Percentiles rank a stretch among this genome's conserved stretches.
These are phyloP conservation scores for Xylaria nigripes DNA, from an alignment of 495 filamentous ascomycete genomes.

Conservation along the genomic window DNA sequence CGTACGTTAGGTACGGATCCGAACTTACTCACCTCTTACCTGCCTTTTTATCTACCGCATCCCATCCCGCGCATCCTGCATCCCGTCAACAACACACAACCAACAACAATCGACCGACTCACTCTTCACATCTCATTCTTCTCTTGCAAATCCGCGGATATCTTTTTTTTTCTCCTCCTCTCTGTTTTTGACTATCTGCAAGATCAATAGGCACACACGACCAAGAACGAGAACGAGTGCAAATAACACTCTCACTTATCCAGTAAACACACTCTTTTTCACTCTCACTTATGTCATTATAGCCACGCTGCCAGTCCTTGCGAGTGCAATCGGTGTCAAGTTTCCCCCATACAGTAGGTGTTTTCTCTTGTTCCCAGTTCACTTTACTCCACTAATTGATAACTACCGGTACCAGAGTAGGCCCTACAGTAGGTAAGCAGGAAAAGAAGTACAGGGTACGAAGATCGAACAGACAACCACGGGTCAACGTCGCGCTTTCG, in stretches of 20 bases:
- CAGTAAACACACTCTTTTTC: background rate
- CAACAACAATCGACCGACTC: background rate
- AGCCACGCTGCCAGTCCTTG: background rate
- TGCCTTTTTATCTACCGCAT: no score
- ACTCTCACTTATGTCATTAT: conserved; percentile 2
- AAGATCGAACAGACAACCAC: background rate
- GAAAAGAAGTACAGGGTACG: conserved; percentile 8
- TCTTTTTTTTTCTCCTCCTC: background rate
- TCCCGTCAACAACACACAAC: background rate
- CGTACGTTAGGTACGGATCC: no score
- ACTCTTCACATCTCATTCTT: background rate
- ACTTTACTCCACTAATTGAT: background rate
- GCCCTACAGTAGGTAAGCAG: background rate
- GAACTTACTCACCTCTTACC: no score
- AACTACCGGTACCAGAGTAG: background rate
- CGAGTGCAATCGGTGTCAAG: background rate
- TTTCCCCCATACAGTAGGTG: background rate
- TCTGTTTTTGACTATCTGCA: background rate
- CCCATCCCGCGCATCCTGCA: no score
- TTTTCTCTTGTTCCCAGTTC: background rate
- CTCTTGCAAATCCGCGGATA: background rate
- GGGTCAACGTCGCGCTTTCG: conserved; percentile 9
- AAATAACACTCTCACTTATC: background rate
- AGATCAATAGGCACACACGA: background rate
- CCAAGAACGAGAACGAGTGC: background rate